These are phyloP conservation scores for Xenosphaeropsis pyriputrescens DNA, from an alignment of 2,329 filamentous ascomycete species.

Conservation along the genomic window DNA sequence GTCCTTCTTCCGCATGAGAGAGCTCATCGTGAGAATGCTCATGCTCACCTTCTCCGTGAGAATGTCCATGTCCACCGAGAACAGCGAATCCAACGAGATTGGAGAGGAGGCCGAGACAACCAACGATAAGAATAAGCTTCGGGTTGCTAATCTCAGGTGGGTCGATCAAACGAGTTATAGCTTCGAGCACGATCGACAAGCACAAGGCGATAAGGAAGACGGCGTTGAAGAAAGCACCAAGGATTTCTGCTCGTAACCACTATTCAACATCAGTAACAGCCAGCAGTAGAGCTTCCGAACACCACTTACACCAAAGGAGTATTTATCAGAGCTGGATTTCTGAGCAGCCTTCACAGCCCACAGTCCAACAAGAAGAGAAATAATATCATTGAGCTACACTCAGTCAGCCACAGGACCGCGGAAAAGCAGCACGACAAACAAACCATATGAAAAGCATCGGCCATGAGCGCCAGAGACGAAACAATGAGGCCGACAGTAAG, in stretches of 20 bases:
- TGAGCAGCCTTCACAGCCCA: slow-evolving; percentile 91
- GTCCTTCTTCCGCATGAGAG: slow-evolving; percentile 15
- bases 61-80: slow-evolving; percentile 86
- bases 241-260: slow-evolving; percentile 95
- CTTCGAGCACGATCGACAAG: slow-evolving; percentile 91
- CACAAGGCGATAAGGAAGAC: slow-evolving; percentile 95
- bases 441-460: slow-evolving; percentile 98
- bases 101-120: slow-evolving; percentile 69
- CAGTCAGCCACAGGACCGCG: slow-evolving; percentile 6
- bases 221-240: slow-evolving; percentile 92
- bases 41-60: slow-evolving; percentile 47
- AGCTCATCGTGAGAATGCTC: slow-evolving; percentile 24
- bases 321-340: slow-evolving; percentile 74
- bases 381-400: slow-evolving; percentile 79
- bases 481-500: slow-evolving; percentile 74
- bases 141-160: slow-evolving; percentile 79
- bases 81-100: slow-evolving; percentile 83
- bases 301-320: slow-evolving; percentile 74
- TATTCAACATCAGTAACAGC: slow-evolving; percentile 22
- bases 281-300: background rate
- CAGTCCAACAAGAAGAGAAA: slow-evolving; percentile 79
- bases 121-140: slow-evolving; percentile 77
- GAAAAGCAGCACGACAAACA: slow-evolving; percentile 12
- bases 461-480: slow-evolving; percentile 82
- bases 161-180: slow-evolving; percentile 81